Conservation (phyloP, 1,284 basidiomycete species). For the Malassezia furfur region DNA sequence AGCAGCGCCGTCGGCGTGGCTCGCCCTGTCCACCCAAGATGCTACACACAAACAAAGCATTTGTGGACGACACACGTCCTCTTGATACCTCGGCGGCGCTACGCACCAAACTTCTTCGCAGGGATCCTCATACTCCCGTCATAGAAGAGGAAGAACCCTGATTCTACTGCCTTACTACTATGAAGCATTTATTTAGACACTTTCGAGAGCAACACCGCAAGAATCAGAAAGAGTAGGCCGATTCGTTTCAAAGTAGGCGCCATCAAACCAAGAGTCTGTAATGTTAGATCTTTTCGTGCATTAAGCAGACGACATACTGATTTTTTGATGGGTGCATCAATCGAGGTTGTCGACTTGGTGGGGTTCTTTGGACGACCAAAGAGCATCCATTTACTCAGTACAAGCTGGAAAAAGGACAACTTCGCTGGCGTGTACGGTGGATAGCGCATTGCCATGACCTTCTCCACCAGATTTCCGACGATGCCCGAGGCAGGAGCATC, state of each 20-base stretch:
- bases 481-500: conserved; percentile 50
- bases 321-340: conserved; percentile 14
- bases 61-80: neutral
- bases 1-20: neutral
- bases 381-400: conserved; percentile 21
- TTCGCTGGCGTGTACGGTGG: conserved; percentile 45
- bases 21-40: neutral
- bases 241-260: neutral
- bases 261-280: neutral
- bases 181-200: too few relatives aligned
- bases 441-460: conserved; percentile 46
- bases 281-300: neutral
- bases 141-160: conserved; percentile 14
- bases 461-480: conserved; percentile 44
- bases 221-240: neutral
- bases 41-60: neutral
- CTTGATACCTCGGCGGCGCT: neutral
- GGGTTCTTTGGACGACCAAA: conserved; percentile 37
- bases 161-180: neutral
- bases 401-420: conserved; percentile 25
- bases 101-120: neutral
- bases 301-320: neutral
- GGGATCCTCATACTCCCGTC: conserved; percentile 1
- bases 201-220: neutral
- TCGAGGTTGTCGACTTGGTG: conserved; percentile 21